phyloP scores from a whole-genome alignment of 305 asterid species.

The Rubia balearica region DNA sequence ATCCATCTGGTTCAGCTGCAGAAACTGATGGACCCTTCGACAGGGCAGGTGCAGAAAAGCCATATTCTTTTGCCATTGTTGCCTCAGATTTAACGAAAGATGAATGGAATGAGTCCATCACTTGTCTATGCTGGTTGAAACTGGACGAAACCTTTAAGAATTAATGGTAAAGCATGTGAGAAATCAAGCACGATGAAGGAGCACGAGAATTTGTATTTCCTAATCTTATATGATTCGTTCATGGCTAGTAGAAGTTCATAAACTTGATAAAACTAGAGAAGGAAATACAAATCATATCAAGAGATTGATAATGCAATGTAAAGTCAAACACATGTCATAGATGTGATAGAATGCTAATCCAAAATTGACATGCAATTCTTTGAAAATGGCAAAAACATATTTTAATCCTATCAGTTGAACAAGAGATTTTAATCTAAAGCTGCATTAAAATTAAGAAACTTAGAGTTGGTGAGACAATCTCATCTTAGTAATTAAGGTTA shows the following conservation, averaged over 20 bases:
- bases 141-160: slow-evolving; percentile 49
- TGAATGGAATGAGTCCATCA: slow-evolving; percentile 43
- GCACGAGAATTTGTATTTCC: not conserved
- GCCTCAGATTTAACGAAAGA: slow-evolving; percentile 32
- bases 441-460: slow-evolving; percentile 14
- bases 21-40: slow-evolving; percentile 30
- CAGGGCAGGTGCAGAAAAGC: slow-evolving; percentile 30
- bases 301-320: not conserved
- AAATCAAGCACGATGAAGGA: slow-evolving; percentile 6
- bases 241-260: not conserved
- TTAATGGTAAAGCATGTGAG: slow-evolving; percentile 7
- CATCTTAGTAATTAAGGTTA: not conserved
- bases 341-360: not conserved
- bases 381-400: slow-evolving; percentile 6
- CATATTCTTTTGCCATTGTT: slow-evolving; percentile 19
- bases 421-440: slow-evolving; percentile 14
- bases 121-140: slow-evolving; percentile 36
- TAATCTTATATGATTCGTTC: not conserved
- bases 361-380: not conserved
- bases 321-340: not conserved
- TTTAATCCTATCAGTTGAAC: no score
- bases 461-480: not conserved
- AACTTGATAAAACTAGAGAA: not conserved
- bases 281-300: not conserved
- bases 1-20: slow-evolving; percentile 31